Conservation (phyloP, 768 basidiomycete species). For the Postia placenta region DNA sequence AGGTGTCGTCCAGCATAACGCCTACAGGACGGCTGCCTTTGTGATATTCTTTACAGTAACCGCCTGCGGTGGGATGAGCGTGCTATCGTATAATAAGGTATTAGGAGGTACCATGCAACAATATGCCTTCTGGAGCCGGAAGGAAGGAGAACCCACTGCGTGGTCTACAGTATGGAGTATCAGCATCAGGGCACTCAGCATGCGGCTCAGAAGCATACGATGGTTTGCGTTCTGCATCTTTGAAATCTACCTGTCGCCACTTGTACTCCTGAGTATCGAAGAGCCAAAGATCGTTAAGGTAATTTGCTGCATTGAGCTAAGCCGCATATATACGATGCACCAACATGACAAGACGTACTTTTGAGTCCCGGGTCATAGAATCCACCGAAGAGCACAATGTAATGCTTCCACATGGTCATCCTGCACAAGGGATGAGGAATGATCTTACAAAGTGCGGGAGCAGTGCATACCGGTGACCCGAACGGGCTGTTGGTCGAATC, state of each 20-base stretch:
- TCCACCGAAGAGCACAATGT: conserved; percentile 82
- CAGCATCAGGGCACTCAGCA: neutral
- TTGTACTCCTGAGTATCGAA: conserved; percentile 84
- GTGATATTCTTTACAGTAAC: conserved; percentile 85
- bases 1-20: conserved; percentile 86
- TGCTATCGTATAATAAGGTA: no score
- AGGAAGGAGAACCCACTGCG: conserved; percentile 85
- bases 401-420: conserved; percentile 51
- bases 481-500: conserved; percentile 69
- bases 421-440: conserved; percentile 12
- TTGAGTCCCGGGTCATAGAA: conserved; percentile 84
- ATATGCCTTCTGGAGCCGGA: conserved; percentile 66
- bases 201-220: conserved; percentile 44
- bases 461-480: conserved; percentile 64
- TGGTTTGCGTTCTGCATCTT: conserved; percentile 63
- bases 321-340: neutral
- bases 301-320: conserved; percentile 70
- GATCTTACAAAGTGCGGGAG: conserved; percentile 48
- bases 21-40: conserved; percentile 85
- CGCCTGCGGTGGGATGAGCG: no score
- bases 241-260: conserved; percentile 76
- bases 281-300: conserved; percentile 79
- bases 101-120: conserved; percentile 80
- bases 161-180: conserved; percentile 41
- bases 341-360: conserved; percentile 52